Evolutionary conservation across 179 eudicot genomes (phyloP), one percentile per base, ranked within the genome.

Genomic region (Silene coronaria): DNA sequence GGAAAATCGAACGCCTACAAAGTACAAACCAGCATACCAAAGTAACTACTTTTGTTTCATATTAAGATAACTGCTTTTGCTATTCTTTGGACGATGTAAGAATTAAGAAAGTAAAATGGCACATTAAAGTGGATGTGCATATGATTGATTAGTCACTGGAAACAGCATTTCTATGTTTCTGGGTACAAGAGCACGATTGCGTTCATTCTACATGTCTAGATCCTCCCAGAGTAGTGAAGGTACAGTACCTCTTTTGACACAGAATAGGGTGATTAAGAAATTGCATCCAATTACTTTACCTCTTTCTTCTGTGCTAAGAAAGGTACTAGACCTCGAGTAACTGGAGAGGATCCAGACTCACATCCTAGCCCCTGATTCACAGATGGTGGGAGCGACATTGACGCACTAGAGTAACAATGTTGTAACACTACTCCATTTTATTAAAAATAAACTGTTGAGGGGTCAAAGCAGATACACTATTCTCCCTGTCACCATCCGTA

Each of bases 1-100:
- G 87, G 85, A 83, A 85, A 87, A 77, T 91, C 96, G 76, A 84
- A 67, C 60, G 79, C 87, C 96, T 91, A 85, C 71, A 72, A 71
- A 30, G 94, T 91, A 85, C 71, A 72, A 71, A 30, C 73, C 71
- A 23, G 36, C 4, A 61, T 51, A 53, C 0, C 23, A 38, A 42
- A 22, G 22, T 48, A 3, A 69, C 13, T 36, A 11, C 27, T 21
- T 12, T 22, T 22, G 32, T 42, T 69, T 28, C 72, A 42, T 30
- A 53, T 17, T 53, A 14, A 14, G 58, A 51, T 51, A 51, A 16
- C 58, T 51, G 48, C 3, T 42, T 42, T 42, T 42, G 48, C 48
- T 42, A 42, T 42, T 42, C 48, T 42, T 42, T 42, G 48, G 13
- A 42, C 13, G 48, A 42, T 42, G 48, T 42, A 42, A 42, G 48